Percentiles rank a stretch among this genome's conserved stretches.
Conservation (phyloP, 306 rosid species). For the Acacia acuminata region DNA sequence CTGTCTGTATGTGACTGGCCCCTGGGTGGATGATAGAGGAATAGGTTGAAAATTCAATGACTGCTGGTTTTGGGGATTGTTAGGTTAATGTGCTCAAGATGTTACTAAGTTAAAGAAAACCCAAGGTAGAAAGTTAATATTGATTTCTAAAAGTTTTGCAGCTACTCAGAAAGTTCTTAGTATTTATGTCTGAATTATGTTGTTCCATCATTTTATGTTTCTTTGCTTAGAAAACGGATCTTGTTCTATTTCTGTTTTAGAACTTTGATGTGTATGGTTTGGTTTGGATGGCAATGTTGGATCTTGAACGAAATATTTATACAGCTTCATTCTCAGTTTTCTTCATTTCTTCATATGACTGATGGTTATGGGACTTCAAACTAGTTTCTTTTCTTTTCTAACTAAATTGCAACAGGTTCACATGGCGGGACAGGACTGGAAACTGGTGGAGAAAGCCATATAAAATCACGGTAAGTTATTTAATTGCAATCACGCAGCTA, state of each 20-base stretch:
- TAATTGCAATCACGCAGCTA: slow-evolving; percentile 27
- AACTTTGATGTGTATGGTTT: not conserved
- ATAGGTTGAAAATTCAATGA: not conserved
- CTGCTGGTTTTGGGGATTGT: not conserved
- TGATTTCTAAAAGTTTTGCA: not conserved
- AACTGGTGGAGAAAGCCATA: slow-evolving; percentile 42
- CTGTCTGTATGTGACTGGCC: slow-evolving; percentile 6
- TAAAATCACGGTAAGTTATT: slow-evolving; percentile 52
- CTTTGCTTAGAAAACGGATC: not conserved
- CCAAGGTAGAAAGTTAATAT: not conserved
- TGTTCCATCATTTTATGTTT: not conserved
- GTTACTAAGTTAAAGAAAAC: not conserved
- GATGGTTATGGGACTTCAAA: slow-evolving; percentile 13
- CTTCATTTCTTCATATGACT: slow-evolving; percentile 21
- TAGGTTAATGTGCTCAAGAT: not conserved
- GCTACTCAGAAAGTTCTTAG: not conserved
- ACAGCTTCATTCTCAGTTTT: not conserved
- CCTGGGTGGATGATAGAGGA: not conserved
- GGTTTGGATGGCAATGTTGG: slow-evolving; percentile 8
- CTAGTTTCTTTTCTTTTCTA: slow-evolving; percentile 30
- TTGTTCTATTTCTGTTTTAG: not conserved
- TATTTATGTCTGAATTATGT: not conserved
- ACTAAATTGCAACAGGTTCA: slow-evolving; percentile 50
- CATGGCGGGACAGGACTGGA: slow-evolving; percentile 33
- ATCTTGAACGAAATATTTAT: slow-evolving; percentile 20